Evolutionary conservation across 2,329 filamentous ascomycete genomes (phyloP).

Genomic region (Fusarium pininemorale): DNA sequence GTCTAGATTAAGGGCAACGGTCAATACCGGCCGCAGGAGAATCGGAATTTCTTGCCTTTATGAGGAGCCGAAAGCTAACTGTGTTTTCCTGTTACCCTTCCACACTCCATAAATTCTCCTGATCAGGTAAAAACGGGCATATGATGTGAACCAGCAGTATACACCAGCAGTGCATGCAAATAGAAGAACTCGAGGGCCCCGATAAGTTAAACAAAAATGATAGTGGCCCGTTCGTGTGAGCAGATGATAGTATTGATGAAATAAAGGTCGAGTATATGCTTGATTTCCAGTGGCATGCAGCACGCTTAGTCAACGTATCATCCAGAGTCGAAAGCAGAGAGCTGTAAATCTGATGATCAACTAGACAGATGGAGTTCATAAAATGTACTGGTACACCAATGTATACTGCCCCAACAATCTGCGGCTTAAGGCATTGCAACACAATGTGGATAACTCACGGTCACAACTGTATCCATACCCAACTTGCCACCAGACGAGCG

Average conservation of each 20-base stretch:
- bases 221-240: not conserved
- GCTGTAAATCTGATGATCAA: not conserved
- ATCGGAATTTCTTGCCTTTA: not conserved
- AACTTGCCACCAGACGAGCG: conserved; percentile 2
- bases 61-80: not conserved
- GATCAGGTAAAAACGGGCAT: not conserved
- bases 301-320: not conserved
- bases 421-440: not conserved
- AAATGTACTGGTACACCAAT: not conserved
- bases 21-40: not conserved
- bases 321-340: not conserved
- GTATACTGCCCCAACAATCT: not conserved
- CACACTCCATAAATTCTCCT: not conserved
- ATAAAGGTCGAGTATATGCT: not conserved
- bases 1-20: not conserved
- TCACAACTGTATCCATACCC: conserved; percentile 5
- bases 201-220: not conserved
- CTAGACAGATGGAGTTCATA: not conserved
- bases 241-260: too few relatives aligned
- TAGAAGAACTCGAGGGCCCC: not conserved
- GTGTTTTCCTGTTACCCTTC: not conserved
- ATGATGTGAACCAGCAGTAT: too few relatives aligned
- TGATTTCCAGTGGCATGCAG: not conserved
- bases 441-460: not conserved
- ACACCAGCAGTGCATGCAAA: not conserved